Evolutionary conservation across 1,284 basidiomycete species (phyloP), one percentile per base, ranked within the genome.

Genomic region (Hemileia vastatrix): DNA sequence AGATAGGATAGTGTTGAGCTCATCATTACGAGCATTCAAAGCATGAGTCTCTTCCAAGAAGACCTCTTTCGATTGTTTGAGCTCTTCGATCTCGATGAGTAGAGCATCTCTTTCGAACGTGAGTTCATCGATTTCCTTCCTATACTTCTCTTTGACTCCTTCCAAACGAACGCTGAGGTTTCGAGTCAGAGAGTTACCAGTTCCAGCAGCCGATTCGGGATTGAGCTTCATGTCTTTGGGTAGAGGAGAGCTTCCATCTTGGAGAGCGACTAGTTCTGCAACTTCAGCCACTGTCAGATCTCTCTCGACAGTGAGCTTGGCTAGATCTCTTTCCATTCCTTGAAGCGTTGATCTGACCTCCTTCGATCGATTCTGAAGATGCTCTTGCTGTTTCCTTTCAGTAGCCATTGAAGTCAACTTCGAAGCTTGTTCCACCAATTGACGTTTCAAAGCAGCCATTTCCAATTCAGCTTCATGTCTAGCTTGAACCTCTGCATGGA

Each of bases 231-330:
- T 52, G 32, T 23, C 31, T 27, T 47, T 53, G 61, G 21, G n/a
- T 23, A 11, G 18, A 24, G 15, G 40, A 43, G 18, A 44, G 15
- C 47, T 70, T 80, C 65, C 70, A 88, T 88, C 81, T 83, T 77
- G 84, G 1, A 82, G 81, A 19, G 82, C 83, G 24, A 84, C 82
- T 19, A 97, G 80, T 77, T 96, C 91, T 72, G 94, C 92, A 19
- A 96, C 84, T 74, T 98, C 94, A 1, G 91, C 92, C 61, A 95
- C 77, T 6, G 87, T 83, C 78, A 97, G 83, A 70, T 97, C 94
- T 21, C 94, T 82, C 77, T 97, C 88, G 0, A 86, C 88, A 70
- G 84, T 86, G 62, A 98, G 78, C 69, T 87, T 87, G 15, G 90
- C 90, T 21, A 97, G 79, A 72, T 95, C 87, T 60, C 83, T 83